These are phyloP conservation scores for Trametes elegans DNA, from an alignment of 768 basidiomycete genomes.

Conservation along the genomic window DNA sequence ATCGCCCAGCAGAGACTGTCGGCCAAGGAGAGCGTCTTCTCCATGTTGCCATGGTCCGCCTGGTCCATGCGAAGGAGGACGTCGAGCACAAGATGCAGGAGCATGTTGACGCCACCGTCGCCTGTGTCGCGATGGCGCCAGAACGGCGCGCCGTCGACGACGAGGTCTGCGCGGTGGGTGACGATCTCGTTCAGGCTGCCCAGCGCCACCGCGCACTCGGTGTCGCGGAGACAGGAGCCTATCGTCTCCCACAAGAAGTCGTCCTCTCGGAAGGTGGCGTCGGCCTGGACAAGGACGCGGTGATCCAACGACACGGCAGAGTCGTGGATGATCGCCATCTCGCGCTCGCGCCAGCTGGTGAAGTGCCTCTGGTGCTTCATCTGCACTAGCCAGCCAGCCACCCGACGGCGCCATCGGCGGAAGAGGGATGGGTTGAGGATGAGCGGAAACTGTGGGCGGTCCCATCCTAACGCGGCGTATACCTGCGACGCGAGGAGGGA, in stretches of 20 bases:
- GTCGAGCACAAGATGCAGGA: constrained; percentile 17
- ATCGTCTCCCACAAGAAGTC: constrained; percentile 15
- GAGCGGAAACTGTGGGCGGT: constrained; percentile 8
- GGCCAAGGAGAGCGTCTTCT: constrained; percentile 7
- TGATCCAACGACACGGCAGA: constrained; percentile 10
- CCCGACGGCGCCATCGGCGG: not conserved
- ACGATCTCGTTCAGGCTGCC: constrained; percentile 16
- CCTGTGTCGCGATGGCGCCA: constrained; percentile 13
- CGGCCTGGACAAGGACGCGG: constrained; percentile 18
- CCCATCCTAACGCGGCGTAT: not conserved
- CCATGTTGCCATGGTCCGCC: not conserved
- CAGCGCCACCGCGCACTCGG: not conserved
- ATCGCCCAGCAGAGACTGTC: constrained; percentile 14
- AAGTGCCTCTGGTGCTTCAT: constrained; percentile 6
- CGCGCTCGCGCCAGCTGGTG: constrained; percentile 20
- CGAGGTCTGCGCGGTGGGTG: constrained; percentile 9
- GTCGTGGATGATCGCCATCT: constrained; percentile 9
- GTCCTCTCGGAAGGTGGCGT: constrained; percentile 21
- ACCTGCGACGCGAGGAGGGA: not conserved
- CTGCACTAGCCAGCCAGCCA: constrained; percentile 4
- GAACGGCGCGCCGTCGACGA: constrained; percentile 7
- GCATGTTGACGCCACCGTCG: constrained; percentile 7
- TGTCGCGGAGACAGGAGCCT: constrained; percentile 15
- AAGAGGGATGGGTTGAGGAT: constrained; percentile 3
- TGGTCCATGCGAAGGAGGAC: constrained; percentile 7